Evolutionary conservation across 768 basidiomycete genomes (phyloP).

Genomic region (Tricholoma saponaceum): DNA sequence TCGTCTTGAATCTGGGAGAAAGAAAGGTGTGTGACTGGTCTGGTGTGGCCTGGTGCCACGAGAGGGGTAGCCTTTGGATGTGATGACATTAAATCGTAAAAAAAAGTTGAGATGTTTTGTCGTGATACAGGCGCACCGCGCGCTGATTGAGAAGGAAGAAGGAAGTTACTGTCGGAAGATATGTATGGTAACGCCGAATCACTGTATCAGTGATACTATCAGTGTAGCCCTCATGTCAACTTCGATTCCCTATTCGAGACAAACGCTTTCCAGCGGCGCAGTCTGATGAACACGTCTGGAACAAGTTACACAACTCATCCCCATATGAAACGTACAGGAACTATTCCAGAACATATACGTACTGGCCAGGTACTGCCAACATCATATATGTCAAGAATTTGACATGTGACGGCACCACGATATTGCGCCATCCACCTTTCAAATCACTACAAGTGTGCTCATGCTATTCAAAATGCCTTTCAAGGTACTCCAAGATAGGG

Average conservation of each 20-base stretch:
- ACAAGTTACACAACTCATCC: no score
- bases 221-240: no score
- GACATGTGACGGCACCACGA: background rate
- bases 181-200: no score
- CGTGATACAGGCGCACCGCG: slow-evolving; percentile 56
- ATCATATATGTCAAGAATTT: background rate
- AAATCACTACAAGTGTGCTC: background rate
- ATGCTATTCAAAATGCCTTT: background rate
- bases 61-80: slow-evolving; percentile 71
- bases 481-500: no score
- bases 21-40: slow-evolving; percentile 90
- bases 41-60: slow-evolving; percentile 81
- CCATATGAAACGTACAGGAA: background rate
- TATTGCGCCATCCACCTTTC: background rate
- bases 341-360: no score
- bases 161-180: slow-evolving; percentile 3
- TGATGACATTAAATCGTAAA: slow-evolving; percentile 47
- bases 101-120: slow-evolving; percentile 20
- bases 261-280: no score
- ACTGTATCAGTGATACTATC: no score
- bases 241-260: no score
- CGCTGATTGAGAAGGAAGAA: slow-evolving; percentile 23
- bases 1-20: slow-evolving; percentile 88
- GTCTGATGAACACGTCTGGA: background rate
- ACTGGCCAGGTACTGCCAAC: no score